Evolutionary conservation across 1,284 basidiomycete species (phyloP).

Genomic region (Neolentinus lepideus): DNA sequence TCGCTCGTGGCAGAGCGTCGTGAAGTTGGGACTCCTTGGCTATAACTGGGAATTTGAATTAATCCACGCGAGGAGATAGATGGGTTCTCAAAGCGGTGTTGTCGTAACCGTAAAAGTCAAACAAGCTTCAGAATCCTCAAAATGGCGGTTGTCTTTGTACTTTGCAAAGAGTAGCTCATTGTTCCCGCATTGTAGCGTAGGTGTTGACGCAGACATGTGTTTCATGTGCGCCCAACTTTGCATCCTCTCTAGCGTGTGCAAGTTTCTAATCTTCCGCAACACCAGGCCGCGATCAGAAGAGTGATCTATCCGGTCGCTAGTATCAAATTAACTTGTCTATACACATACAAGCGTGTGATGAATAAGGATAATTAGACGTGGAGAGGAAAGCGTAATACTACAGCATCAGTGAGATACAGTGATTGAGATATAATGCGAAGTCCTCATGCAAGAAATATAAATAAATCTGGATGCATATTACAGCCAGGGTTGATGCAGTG

Average conservation of each 20-base stretch:
- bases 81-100: neutral
- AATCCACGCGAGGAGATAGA: neutral
- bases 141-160: too few species aligned
- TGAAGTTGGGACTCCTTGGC: neutral
- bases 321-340: neutral
- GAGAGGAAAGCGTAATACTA: neutral
- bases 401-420: slow-evolving; percentile 1
- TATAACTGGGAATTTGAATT: neutral
- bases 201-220: too few species aligned
- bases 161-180: too few species aligned
- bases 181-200: too few species aligned
- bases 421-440: neutral
- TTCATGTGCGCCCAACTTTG: too few species aligned
- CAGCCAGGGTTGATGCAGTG: neutral
- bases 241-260: too few species aligned
- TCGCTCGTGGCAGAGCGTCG: neutral
- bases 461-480: neutral
- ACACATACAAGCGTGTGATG: neutral
- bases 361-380: neutral
- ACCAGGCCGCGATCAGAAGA: too few species aligned
- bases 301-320: neutral
- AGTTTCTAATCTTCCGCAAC: too few species aligned
- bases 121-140: too few species aligned
- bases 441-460: neutral
- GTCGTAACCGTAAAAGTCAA: neutral